These are phyloP conservation scores for Larix kaempferi DNA, from an alignment of 75 land plant genomes.

Conservation along the genomic window DNA sequence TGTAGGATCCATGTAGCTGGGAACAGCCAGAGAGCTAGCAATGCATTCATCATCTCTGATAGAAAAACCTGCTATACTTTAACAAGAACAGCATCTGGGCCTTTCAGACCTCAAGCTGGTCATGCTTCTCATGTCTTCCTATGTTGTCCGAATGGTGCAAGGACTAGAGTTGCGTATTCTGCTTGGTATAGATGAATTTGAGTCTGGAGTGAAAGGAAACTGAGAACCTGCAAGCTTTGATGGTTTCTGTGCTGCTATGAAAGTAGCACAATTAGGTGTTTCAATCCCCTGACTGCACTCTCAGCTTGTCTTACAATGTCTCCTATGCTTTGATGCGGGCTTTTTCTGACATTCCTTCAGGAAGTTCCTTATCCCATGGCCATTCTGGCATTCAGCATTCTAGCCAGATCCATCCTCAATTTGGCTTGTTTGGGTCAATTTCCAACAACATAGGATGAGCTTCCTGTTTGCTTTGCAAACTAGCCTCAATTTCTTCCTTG, in stretches of 20 bases:
- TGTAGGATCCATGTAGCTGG: conserved; percentile 80
- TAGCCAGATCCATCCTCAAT: conserved; percentile 99
- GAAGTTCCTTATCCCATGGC: conserved; percentile 67
- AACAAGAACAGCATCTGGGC: conserved; percentile 31
- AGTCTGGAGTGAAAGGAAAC: conserved; percentile 36
- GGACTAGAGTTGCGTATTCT: conserved; percentile 26
- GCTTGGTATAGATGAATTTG: background rate
- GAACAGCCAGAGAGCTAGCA: conserved; percentile 66
- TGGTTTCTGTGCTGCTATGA: conserved; percentile 16
- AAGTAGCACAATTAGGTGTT: too few relatives aligned
- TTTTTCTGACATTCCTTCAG: conserved; percentile 18
- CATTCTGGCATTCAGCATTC: conserved; percentile 97
- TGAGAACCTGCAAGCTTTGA: conserved; percentile 1
- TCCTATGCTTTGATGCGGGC: background rate
- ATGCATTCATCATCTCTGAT: conserved; percentile 75
- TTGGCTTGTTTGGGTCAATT: conserved; percentile 73
- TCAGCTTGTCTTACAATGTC: too few relatives aligned
- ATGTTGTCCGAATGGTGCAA: conserved; percentile 14
- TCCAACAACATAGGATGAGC: conserved; percentile 54
- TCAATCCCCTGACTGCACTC: conserved; percentile 2
- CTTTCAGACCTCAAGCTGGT: conserved; percentile 50
- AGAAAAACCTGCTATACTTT: conserved; percentile 68
- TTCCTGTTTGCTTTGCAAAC: conserved; percentile 47
- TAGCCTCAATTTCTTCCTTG: conserved; percentile 68
- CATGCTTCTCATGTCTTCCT: conserved; percentile 54